Conservation (phyloP, 371 early-diverging fungal genomes). For the Mortierella sp. region DNA sequence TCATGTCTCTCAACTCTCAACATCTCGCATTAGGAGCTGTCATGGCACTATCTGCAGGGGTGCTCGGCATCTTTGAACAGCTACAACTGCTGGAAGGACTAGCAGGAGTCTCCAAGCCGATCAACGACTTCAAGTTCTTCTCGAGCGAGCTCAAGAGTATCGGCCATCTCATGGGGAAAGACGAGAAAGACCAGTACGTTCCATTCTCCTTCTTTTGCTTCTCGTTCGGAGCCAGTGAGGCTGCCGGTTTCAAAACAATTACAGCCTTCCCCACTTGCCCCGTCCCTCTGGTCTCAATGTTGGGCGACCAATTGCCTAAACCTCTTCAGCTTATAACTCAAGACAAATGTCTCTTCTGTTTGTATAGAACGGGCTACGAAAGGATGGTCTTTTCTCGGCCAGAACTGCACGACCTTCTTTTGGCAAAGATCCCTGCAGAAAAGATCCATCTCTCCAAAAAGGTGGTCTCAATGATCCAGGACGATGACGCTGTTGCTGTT, state of each 20-base stretch:
- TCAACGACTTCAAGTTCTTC: conserved; percentile 10
- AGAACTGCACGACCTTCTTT: conserved; percentile 14
- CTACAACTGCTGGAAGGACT: conserved; percentile 17
- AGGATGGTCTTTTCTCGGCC: conserved; percentile 12
- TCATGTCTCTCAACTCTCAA: neutral
- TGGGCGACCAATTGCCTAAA: neutral
- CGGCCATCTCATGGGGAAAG: neutral
- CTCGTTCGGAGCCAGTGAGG: neutral
- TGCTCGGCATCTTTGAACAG: conserved; percentile 19
- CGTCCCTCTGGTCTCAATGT: neutral
- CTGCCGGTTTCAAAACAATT: neutral
- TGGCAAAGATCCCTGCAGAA: conserved; percentile 14
- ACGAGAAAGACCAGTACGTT: conserved; percentile 15
- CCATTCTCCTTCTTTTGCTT: neutral
- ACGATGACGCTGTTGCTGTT: conserved; percentile 12
- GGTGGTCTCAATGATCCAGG: conserved; percentile 15
- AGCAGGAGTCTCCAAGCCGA: neutral
- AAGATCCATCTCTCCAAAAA: conserved; percentile 28
- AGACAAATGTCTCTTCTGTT: too few relatives aligned
- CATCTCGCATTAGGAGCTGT: conserved; percentile 6
- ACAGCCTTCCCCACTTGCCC: neutral
- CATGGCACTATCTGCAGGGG: conserved; percentile 7
- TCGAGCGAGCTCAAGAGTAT: conserved; percentile 4
- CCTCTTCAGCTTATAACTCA: neutral
- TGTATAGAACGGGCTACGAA: conserved; percentile 6